Evolutionary conservation across 169 alveolate species (phyloP), one percentile per base, ranked within the genome.

Genomic region (Babesia ovata): DNA sequence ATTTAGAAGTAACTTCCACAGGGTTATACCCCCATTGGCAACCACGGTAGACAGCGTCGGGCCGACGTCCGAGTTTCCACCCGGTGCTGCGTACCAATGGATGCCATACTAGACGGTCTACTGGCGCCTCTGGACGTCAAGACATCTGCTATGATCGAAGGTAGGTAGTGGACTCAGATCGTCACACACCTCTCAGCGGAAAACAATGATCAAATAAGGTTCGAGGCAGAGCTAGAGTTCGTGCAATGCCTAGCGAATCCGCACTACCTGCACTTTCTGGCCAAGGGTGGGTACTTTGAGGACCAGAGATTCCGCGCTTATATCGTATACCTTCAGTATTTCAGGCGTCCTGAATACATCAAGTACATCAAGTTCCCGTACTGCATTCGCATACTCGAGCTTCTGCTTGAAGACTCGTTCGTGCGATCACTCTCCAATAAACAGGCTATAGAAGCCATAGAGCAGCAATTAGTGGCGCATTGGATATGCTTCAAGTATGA

Each of bases 221-320:
- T 89, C 61, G 92, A 85, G 53, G 86, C 87, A 29, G 94, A 89
- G 53, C 65, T 89, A 4, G 94, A 89, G 57, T 89, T 89, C 60
- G 90, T 89, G n/a, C 94, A 89, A 62, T 85, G 92, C 42, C 77
- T 89, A 57, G 77, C 86, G 28, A 84, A 89, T 54, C 85, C 87
- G 49, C 87, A 86, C 46, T 89, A 89, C 54, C 71, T 89, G 45
- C 85, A 86, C 44, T 67, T 70, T 69, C 65, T 89, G 22, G 58
- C 85, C 46, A 84, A 76, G 13, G 70, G 56, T 16, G 91, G 91
- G 21, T 89, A 85, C 50, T 89, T 89, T 67, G 76, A 84, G 24
- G 92, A 89, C 61, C 63, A 83, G 50, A 59, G 82, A 17, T 89
- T 89, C 70, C 39, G 86, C 33, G 89, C 86, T 29, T 89, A 89